A percentile compares a stretch with the other conserved stretches of the same genome.
phyloP scores from a whole-genome alignment of 371 early-diverging fungal species.

The Chytridium lagenaria region DNA sequence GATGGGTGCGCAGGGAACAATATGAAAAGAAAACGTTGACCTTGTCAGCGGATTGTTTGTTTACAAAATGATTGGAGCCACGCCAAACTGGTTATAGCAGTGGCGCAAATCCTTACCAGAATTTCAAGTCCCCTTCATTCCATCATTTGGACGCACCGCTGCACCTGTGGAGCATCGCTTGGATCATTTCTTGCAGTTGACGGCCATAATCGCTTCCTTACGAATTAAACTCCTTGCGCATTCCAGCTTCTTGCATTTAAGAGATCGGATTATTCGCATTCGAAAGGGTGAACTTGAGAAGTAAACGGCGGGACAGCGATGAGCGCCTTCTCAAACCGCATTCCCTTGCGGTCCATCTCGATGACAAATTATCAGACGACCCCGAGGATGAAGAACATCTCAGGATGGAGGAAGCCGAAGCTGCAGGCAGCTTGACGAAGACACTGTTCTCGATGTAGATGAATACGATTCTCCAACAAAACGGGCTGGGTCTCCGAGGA shows the following conservation, averaged over 20 bases:
- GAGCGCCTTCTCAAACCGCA: not conserved
- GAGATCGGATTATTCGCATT: not conserved
- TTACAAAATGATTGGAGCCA: not conserved
- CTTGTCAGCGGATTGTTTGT: not conserved
- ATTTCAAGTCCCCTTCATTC: not conserved
- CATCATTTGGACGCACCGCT: no score
- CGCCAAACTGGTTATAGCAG: not conserved
- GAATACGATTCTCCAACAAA: constrained; percentile 1
- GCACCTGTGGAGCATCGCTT: not conserved
- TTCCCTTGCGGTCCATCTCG: not conserved
- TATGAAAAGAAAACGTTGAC: not conserved
- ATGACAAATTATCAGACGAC: constrained; percentile 17
- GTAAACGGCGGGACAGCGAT: not conserved
- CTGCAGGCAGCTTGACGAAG: not conserved
- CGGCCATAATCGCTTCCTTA: not conserved
- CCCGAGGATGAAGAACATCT: not conserved
- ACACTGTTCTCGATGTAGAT: not conserved
- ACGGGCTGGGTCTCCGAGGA: not conserved
- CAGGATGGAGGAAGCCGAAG: constrained; percentile 5
- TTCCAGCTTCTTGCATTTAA: not conserved
- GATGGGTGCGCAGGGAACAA: not conserved
- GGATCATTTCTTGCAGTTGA: not conserved
- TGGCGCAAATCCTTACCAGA: not conserved
- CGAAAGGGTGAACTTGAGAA: not conserved
- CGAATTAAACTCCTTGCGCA: no score